A percentile compares a stretch with the other conserved stretches of the same genome.
Conservation (phyloP, 1,284 basidiomycete genomes). For the Trichosporon faecale region DNA sequence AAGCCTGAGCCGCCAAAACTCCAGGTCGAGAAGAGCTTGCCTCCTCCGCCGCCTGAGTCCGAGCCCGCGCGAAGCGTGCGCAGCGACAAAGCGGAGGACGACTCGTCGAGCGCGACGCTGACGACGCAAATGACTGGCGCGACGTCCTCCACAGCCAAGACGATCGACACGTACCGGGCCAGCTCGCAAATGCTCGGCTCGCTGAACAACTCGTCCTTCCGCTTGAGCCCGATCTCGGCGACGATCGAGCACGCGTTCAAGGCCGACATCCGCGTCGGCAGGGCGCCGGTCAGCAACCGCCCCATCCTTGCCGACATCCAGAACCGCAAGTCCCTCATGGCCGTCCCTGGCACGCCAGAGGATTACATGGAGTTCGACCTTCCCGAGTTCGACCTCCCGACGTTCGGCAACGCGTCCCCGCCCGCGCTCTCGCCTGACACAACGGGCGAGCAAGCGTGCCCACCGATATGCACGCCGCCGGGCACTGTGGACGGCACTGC, state of each 20-base stretch:
- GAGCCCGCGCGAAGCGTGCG: neutral
- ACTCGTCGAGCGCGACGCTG: neutral
- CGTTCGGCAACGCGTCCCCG: neutral
- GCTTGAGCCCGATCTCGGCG: neutral
- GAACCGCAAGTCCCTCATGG: constrained; percentile 7
- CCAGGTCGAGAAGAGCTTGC: neutral
- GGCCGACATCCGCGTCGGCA: neutral
- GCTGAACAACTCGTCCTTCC: neutral
- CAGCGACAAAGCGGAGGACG: neutral
- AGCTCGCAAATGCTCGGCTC: neutral
- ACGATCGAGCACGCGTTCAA: constrained; percentile 7
- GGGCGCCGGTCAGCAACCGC: neutral
- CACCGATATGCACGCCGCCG: neutral
- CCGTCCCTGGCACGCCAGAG: neutral
- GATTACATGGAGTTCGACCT: constrained; percentile 2
- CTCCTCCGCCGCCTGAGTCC: neutral
- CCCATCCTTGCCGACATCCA: neutral
- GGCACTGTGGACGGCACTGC: neutral
- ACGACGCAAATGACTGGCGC: neutral
- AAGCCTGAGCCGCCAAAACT: neutral
- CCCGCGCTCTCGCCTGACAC: neutral
- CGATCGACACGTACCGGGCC: neutral
- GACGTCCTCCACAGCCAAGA: neutral
- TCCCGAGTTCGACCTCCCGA: neutral
- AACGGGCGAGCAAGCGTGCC: neutral